These are phyloP conservation scores for Aspergillus sp. DNA, from an alignment of 2,329 filamentous ascomycete species.

Conservation along the genomic window DNA sequence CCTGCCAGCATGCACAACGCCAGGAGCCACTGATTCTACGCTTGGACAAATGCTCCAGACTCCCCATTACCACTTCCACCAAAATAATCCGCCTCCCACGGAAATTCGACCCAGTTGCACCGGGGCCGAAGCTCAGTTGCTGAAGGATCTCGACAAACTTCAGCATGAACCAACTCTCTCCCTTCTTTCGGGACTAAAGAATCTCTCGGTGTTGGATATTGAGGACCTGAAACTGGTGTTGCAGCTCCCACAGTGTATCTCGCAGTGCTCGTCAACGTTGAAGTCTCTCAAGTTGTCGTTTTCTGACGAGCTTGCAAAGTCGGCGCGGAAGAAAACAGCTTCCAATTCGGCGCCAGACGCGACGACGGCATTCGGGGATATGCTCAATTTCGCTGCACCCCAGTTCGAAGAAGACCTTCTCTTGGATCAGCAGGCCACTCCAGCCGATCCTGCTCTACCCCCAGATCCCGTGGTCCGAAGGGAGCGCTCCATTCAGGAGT, in stretches of 20 bases:
- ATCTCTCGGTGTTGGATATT: background rate
- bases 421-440: no score
- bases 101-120: background rate
- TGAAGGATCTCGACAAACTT: background rate
- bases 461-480: background rate
- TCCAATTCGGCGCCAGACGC: background rate
- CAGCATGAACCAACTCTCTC: background rate
- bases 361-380: no score
- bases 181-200: background rate
- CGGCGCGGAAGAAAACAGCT: background rate
- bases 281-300: conserved; percentile 4
- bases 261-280: background rate
- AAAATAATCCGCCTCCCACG: background rate
- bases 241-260: background rate
- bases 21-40: background rate
- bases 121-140: background rate
- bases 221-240: background rate
- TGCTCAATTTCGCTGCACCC: no score
- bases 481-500: background rate
- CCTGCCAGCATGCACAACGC: background rate
- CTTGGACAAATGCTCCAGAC: background rate
- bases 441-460: background rate
- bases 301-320: background rate
- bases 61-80: background rate
- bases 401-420: no score